Percentiles rank a stretch among this genome's conserved stretches.
These are phyloP conservation scores for Medicago ruthenica DNA, from an alignment of 306 rosid genomes.

Conservation along the genomic window DNA sequence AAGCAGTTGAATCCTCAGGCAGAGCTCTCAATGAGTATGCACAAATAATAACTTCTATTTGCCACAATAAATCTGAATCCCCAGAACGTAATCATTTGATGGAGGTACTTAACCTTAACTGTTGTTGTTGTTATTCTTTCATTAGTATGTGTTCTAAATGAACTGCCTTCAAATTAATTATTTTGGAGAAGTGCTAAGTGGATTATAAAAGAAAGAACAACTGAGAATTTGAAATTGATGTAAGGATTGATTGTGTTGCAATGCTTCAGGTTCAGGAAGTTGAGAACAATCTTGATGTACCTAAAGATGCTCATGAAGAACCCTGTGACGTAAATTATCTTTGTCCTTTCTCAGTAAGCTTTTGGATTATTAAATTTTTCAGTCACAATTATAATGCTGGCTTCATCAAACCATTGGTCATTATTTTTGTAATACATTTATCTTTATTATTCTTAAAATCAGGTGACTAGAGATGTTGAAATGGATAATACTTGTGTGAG, in stretches of 20 bases:
- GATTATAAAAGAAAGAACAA: not conserved
- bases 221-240: not conserved
- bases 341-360: slow-evolving; percentile 27
- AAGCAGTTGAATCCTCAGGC: slow-evolving; percentile 59
- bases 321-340: slow-evolving; percentile 42
- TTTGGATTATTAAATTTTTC: not conserved
- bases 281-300: slow-evolving; percentile 40
- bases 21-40: slow-evolving; percentile 56
- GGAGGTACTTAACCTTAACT: not conserved
- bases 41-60: slow-evolving; percentile 55
- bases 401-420: not conserved
- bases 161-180: not conserved
- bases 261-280: slow-evolving; percentile 57
- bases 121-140: not conserved
- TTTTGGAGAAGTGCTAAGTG: not conserved
- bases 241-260: slow-evolving; percentile 28
- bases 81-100: slow-evolving; percentile 14
- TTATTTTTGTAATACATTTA: slow-evolving; percentile 22
- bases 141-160: not conserved
- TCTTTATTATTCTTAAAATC: slow-evolving; percentile 33
- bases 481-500: slow-evolving; percentile 33
- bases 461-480: slow-evolving; percentile 53
- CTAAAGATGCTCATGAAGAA: slow-evolving; percentile 45
- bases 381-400: not conserved
- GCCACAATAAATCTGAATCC: slow-evolving; percentile 48